phyloP scores from a whole-genome alignment of 2,329 filamentous ascomycete genomes.

The Talaromyces rugulosus region DNA sequence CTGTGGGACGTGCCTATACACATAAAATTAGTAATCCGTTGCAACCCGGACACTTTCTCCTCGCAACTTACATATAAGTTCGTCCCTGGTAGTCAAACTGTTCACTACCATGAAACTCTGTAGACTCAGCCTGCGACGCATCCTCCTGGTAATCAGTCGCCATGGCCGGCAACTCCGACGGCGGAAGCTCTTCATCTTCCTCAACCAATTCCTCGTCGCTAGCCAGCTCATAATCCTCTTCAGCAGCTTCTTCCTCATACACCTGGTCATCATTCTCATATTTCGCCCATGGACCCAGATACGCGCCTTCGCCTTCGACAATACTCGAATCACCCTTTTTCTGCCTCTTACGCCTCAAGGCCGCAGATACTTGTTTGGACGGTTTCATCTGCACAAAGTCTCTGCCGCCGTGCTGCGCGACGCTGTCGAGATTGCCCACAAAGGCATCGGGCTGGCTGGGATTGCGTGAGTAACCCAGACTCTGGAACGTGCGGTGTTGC shows the following conservation, averaged over 20 bases:
- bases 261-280: conserved; percentile 72
- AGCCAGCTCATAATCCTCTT: conserved; percentile 66
- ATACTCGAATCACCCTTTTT: conserved; percentile 78
- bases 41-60: neutral
- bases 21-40: neutral
- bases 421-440: conserved; percentile 46
- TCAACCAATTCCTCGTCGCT: conserved; percentile 78
- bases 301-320: conserved; percentile 80
- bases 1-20: conserved; percentile 68
- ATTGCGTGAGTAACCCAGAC: conserved; percentile 52
- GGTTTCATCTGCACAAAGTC: conserved; percentile 54
- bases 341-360: conserved; percentile 70
- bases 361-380: conserved; percentile 67
- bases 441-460: conserved; percentile 40
- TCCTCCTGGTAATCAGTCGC: conserved; percentile 48
- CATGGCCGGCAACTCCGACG: conserved; percentile 46
- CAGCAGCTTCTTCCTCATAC: conserved; percentile 62
- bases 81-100: conserved; percentile 91
- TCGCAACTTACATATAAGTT: conserved; percentile 68
- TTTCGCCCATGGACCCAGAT: conserved; percentile 91
- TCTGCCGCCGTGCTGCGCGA: conserved; percentile 42
- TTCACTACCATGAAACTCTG: conserved; percentile 77
- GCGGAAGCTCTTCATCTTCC: conserved; percentile 60
- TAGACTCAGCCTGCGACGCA: conserved; percentile 70
- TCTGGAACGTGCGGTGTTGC: conserved; percentile 79